phyloP scores from a whole-genome alignment of 257 asterid genomes.

The Thymus mandschuricus region DNA sequence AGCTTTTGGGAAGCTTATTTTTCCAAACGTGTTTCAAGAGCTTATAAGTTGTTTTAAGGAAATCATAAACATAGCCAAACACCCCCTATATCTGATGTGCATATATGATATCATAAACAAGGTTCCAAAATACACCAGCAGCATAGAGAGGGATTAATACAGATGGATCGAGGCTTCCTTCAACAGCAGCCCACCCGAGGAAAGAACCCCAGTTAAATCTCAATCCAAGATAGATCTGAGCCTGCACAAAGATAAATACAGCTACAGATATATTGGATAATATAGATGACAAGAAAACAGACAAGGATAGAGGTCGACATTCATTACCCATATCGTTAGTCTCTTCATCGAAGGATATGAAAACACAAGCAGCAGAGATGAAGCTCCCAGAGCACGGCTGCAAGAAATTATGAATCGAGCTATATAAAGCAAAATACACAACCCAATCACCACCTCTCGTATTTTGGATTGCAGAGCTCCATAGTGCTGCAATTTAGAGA shows the following conservation, averaged over 20 bases:
- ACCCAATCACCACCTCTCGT: no score
- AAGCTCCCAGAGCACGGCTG: constrained; percentile 81
- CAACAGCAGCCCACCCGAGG: constrained; percentile 91
- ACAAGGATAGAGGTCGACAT: constrained; percentile 17
- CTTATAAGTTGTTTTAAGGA: no score
- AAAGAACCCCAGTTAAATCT: constrained; percentile 86
- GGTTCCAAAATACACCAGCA: constrained; percentile 81
- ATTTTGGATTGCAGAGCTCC: no score
- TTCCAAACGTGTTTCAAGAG: no score
- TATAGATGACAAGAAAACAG: constrained; percentile 22
- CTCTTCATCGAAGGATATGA: constrained; percentile 95
- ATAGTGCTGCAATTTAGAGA: background rate
- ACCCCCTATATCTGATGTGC: constrained; percentile 97
- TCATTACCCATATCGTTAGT: constrained; percentile 77
- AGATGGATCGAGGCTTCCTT: constrained; percentile 71
- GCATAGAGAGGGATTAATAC: constrained; percentile 72
- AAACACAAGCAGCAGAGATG: constrained; percentile 69
- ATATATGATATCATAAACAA: constrained; percentile 79
- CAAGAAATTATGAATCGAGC: constrained; percentile 29
- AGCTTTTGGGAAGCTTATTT: no score
- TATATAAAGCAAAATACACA: no score
- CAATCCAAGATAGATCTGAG: constrained; percentile 92
- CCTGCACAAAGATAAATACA: constrained; percentile 55
- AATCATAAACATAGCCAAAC: no score
- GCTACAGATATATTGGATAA: constrained; percentile 27